phyloP scores from a whole-genome alignment of 2,329 filamentous ascomycete species.

The Nakataea oryzae region DNA sequence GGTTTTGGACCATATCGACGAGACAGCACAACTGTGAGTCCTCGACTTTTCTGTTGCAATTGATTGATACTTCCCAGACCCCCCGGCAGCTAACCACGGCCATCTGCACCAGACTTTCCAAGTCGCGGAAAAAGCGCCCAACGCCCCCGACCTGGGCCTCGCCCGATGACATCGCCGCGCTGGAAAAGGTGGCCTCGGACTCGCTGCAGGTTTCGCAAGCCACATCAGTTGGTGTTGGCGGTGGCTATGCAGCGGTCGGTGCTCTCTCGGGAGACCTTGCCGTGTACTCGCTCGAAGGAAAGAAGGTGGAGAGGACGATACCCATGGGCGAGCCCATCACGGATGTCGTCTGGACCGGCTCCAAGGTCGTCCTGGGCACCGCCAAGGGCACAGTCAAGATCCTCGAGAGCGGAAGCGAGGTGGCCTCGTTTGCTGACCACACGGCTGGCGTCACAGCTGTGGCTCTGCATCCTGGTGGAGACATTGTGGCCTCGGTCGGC shows the following conservation, averaged over 20 bases:
- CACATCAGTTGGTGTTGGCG: slow-evolving; percentile 38
- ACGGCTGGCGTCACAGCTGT: slow-evolving; percentile 71
- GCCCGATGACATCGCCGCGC: slow-evolving; percentile 52
- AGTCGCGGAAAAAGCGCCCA: slow-evolving; percentile 80
- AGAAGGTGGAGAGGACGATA: slow-evolving; percentile 57
- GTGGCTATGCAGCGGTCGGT: slow-evolving; percentile 61
- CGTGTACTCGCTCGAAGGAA: slow-evolving; percentile 63
- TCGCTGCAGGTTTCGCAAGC: slow-evolving; percentile 35
- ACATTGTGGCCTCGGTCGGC: slow-evolving; percentile 78
- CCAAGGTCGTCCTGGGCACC: slow-evolving; percentile 62
- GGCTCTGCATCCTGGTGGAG: slow-evolving; percentile 71
- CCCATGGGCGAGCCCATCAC: slow-evolving; percentile 60
- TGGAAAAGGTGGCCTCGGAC: slow-evolving; percentile 33
- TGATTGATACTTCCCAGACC: no score
- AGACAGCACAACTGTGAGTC: slow-evolving; percentile 52
- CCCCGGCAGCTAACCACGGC: not conserved
- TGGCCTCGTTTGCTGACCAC: slow-evolving; percentile 66
- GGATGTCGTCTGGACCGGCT: slow-evolving; percentile 50
- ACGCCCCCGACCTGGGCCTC: slow-evolving; percentile 80
- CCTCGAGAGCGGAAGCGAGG: slow-evolving; percentile 60
- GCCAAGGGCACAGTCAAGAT: slow-evolving; percentile 71
- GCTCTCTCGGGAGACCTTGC: slow-evolving; percentile 65
- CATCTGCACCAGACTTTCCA: slow-evolving; percentile 57
- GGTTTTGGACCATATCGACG: slow-evolving; percentile 63
- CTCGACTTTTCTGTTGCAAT: no score